Percentiles rank a stretch among this genome's conserved stretches.
phyloP scores from a whole-genome alignment of 495 filamentous ascomycete species.

The Lasiosphaeria ovina region DNA sequence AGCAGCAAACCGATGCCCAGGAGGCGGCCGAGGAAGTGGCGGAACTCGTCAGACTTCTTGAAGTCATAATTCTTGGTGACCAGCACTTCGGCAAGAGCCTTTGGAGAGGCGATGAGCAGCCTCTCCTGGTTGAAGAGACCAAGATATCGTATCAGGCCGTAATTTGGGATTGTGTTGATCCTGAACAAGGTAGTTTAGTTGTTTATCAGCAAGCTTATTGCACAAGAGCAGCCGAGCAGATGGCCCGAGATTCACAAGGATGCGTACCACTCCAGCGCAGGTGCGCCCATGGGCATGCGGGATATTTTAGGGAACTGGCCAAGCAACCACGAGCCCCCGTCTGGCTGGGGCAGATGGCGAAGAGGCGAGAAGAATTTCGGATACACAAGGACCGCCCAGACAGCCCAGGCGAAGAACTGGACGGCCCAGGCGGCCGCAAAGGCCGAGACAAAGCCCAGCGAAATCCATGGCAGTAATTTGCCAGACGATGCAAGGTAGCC shows the following conservation, averaged over 20 bases:
- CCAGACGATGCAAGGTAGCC: constrained; percentile 35
- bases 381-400: constrained; percentile 62
- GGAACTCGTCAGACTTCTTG: constrained; percentile 62
- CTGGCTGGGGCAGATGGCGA: constrained; percentile 59
- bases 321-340: constrained; percentile 42
- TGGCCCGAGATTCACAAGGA: not conserved
- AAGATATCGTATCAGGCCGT: constrained; percentile 79
- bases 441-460: constrained; percentile 19
- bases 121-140: constrained; percentile 69
- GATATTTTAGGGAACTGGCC: constrained; percentile 59
- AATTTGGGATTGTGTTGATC: constrained; percentile 74
- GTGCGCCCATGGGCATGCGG: constrained; percentile 57
- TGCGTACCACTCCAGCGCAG: constrained; percentile 58
- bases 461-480: constrained; percentile 27
- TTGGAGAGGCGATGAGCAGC: constrained; percentile 62
- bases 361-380: constrained; percentile 73
- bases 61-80: constrained; percentile 76
- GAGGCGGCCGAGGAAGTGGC: constrained; percentile 57
- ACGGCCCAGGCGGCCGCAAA: constrained; percentile 26
- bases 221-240: too few species aligned
- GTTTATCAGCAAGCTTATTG: not conserved
- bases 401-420: constrained; percentile 26
- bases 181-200: constrained; percentile 25
- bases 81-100: constrained; percentile 64
- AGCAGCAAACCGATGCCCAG: constrained; percentile 76